These are phyloP conservation scores for Nannochloropsis salina DNA, from an alignment of 108 stramenopile species.

Conservation along the genomic window DNA sequence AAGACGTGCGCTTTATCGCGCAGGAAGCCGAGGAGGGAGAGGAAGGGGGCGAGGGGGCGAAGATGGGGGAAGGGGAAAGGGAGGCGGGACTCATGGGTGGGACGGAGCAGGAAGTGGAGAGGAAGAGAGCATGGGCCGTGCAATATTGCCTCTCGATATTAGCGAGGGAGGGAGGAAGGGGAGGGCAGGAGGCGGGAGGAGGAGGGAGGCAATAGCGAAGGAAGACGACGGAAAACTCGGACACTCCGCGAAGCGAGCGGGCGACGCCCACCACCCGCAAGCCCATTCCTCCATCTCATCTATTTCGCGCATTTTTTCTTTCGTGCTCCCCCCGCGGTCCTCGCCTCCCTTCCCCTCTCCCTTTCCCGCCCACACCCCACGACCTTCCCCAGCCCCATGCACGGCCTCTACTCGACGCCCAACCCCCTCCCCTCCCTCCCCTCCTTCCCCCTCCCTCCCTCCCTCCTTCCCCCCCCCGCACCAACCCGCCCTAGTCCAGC, in stretches of 20 bases:
- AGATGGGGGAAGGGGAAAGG: neutral
- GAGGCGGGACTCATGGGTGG: neutral
- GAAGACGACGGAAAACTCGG: neutral
- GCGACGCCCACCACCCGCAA: neutral
- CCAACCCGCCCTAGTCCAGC: constrained; percentile 36
- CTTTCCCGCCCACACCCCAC: neutral
- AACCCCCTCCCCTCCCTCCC: neutral
- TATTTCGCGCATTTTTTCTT: neutral
- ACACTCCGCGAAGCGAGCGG: neutral
- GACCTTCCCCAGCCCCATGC: neutral
- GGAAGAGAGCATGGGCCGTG: neutral
- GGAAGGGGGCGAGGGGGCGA: neutral
- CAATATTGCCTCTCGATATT: neutral
- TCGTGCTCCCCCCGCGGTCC: neutral
- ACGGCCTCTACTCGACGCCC: neutral
- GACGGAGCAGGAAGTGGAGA: neutral
- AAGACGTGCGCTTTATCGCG: neutral
- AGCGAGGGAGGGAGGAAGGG: neutral
- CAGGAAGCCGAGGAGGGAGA: neutral
- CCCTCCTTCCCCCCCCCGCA: neutral
- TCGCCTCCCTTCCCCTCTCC: neutral
- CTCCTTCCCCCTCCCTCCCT: neutral
- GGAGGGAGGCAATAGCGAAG: neutral
- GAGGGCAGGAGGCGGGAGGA: neutral
- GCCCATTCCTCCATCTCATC: neutral